Percentiles rank a stretch among this genome's conserved stretches.
Evolutionary conservation across 129 eudicot species (phyloP).

Genomic region (Gnaphalium uliginosum): DNA sequence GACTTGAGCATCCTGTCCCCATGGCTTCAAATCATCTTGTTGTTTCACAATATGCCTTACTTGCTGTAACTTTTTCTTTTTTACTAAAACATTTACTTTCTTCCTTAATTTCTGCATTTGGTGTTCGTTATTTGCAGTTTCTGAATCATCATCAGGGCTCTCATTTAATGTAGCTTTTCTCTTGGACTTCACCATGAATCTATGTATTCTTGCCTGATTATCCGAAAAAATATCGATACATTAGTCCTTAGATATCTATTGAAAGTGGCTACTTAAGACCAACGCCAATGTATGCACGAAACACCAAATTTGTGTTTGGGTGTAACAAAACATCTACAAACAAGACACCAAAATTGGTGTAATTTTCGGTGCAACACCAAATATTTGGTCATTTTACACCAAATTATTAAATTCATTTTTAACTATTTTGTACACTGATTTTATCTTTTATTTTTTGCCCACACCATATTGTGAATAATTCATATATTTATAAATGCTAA

Average conservation of each 20-base stretch:
- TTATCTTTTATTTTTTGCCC: not conserved
- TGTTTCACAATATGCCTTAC: constrained; percentile 64
- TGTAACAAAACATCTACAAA: too few species aligned
- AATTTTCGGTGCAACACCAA: not conserved
- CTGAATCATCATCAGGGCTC: constrained; percentile 48
- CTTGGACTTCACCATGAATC: constrained; percentile 73
- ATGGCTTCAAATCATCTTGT: constrained; percentile 64
- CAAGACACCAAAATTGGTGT: not conserved
- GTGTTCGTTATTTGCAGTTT: constrained; percentile 43
- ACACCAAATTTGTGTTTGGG: too few species aligned
- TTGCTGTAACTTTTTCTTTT: constrained; percentile 63
- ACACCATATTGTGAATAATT: not conserved
- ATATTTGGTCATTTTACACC: not conserved
- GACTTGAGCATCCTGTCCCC: constrained; percentile 93
- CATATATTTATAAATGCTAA: too few species aligned
- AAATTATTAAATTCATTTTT: not conserved
- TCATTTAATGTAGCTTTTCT: constrained; percentile 48
- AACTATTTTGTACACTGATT: not conserved
- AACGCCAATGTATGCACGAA: too few species aligned
- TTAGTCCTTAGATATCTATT: not conserved
- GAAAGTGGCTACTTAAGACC: not conserved
- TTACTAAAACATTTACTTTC: constrained; percentile 64
- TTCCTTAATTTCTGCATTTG: constrained; percentile 55
- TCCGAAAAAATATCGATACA: not conserved
- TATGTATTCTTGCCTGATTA: constrained; percentile 67